Evolutionary conservation across 805 yeast genomes (phyloP), one percentile per base, ranked within the genome.

Genomic region (Ogataea neopini): DNA sequence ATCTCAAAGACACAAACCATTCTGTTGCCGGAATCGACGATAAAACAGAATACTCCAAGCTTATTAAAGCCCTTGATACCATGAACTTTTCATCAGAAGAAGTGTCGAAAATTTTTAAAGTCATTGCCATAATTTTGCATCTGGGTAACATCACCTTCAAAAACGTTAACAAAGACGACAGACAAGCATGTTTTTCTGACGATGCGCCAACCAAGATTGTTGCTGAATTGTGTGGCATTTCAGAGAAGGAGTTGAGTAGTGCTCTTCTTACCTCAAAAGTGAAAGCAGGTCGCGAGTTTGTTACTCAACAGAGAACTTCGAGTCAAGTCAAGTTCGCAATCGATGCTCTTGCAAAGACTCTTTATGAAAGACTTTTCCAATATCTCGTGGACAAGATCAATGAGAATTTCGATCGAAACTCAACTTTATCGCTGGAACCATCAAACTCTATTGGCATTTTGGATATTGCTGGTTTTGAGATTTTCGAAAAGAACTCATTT

Each of bases 221-320:
- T 3, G 75, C 86, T 25, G 70, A 74, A 14, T 68, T 90, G 19
- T 73, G 92, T 36, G 96, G 95, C 1, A 78, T 92, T 19, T 15
- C 57, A 3, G 67, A 73, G 3, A 63, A 67, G 20, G 66, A 74
- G 0, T 79, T 86, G 53, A 74, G 73, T 48, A 80, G 79, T 36
- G 74, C 86, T 0, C 71, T 94, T 9, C 64, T 90, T 28, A 77
- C 79, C 32, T 97, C 97, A 4, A 84, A 81, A 59, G 96, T 91
- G 9, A 88, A 83, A 62, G 97, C 97, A 3, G 99, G 99, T 2
- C 77, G 81, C 54, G 99, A 94, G 63, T 76, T 77, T 67, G 89
- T 94, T 32, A 77, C 81, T 17, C 96, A 89, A 61, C 81, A 91
- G 28, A 80, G 86, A 57, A 83, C 83, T 40, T 83, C 96, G 0